A percentile compares a stretch with the other conserved stretches of the same genome.
phyloP scores from a whole-genome alignment of 2,329 filamentous ascomycete genomes.

The Xylaria sp. region DNA sequence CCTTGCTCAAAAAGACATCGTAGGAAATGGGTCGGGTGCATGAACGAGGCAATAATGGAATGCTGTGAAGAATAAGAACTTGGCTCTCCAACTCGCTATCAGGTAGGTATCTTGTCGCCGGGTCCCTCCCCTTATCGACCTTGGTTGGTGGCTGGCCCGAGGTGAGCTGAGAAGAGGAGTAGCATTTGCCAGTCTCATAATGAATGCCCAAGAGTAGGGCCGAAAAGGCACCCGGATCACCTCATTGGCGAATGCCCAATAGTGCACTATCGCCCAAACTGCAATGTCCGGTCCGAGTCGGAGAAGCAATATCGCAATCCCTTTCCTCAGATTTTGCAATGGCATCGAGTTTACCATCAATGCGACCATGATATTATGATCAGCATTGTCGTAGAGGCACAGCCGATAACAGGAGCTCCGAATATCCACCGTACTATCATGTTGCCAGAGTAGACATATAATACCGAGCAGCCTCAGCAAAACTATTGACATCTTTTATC shows the following conservation, averaged over 20 bases:
- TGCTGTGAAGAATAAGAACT: background rate
- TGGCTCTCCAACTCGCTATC: background rate
- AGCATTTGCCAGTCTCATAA: conserved; percentile 19
- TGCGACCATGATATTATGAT: conserved; percentile 23
- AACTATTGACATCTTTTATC: background rate
- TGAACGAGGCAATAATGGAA: too few species aligned
- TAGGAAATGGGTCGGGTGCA: background rate
- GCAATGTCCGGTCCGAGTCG: conserved; percentile 13
- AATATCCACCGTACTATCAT: conserved; percentile 1
- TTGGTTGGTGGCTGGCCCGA: conserved; percentile 12
- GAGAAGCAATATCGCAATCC: conserved; percentile 22
- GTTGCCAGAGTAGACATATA: conserved; percentile 5
- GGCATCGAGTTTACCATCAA: conserved; percentile 17
- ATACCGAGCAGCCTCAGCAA: background rate
- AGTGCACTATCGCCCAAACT: conserved; percentile 14
- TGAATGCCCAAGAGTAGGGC: conserved; percentile 33
- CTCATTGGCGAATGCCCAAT: conserved; percentile 28
- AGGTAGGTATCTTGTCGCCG: background rate
- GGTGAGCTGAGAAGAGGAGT: conserved; percentile 27
- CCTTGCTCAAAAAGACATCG: too few species aligned
- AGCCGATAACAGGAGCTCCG: conserved; percentile 6
- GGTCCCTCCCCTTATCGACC: conserved; percentile 15
- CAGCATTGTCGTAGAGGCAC: conserved; percentile 4
- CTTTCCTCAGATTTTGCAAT: conserved; percentile 7
- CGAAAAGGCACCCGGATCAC: conserved; percentile 23